Evolutionary conservation across 2,329 filamentous ascomycete species (phyloP), one percentile per base, ranked within the genome.

Genomic region (Botrytis paeoniae): DNA sequence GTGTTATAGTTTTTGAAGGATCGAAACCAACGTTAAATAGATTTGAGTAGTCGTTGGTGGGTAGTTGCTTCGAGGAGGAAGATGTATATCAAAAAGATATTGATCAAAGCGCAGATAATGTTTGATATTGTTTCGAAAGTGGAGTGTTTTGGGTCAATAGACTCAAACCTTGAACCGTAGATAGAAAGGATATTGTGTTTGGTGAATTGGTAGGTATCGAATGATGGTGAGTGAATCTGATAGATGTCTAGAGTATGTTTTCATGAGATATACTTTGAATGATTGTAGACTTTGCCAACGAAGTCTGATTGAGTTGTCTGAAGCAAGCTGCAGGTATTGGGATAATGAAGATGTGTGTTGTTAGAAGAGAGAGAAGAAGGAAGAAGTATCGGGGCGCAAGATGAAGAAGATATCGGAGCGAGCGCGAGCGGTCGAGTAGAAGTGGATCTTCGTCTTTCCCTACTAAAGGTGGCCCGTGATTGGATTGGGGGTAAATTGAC

Each of bases 271-370:
- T 69, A 41, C 39, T 51, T 65, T 65, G 37, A 39, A 59, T 48
- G 39, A 35, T 32, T 68, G 39, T 66, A 66, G 62, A 72, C 70
- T 72, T 72, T 72, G 70, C 70, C 70, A 72, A 72, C 70, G 70
- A 72, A 72, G 70, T 68, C 70, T 68, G 43, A 18, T 63, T 57
- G n/a, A 57, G 51, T 22, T 39, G 25, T 70, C 41, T 48, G 59
- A 41, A 70, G 69, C 57, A 70, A 63, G 65, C 48, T 68, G 35
- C 65, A 57, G 48, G 65, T 57, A 63, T 57, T 70, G 43, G 41
- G 22, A 70, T 48, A 70, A 39, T 63, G 59, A 51, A 16, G 37
- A 43, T 20, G 45, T 57, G 22, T 68, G 63, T 66, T 63, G 61
- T 63, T 68, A 0, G 29, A 68, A 68, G 48, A 54, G 45, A 41